Conservation (phyloP, 768 basidiomycete genomes). For the Macrolepiota fuliginosa region DNA sequence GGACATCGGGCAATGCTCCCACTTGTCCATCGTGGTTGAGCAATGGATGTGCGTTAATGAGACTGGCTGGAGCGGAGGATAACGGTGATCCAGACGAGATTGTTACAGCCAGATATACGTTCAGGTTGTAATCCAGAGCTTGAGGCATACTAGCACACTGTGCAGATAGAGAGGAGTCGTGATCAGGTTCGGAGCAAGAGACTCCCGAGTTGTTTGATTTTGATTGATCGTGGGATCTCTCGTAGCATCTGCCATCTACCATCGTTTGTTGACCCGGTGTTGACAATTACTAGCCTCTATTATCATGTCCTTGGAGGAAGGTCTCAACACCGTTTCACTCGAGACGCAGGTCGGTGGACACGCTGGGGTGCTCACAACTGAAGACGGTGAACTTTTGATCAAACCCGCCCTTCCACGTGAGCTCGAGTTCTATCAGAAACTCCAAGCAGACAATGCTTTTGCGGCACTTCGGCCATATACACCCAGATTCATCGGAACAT, state of each 20-base stretch:
- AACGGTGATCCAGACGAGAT: constrained; percentile 32
- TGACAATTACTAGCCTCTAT: not conserved
- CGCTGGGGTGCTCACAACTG: constrained; percentile 63
- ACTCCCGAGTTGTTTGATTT: no score
- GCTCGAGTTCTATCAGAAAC: constrained; percentile 65
- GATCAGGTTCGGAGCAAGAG: no score
- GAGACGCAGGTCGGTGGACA: constrained; percentile 81
- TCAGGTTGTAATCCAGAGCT: constrained; percentile 33
- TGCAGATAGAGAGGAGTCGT: not conserved
- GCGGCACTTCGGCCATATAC: constrained; percentile 54
- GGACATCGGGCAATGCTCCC: constrained; percentile 41
- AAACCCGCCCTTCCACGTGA: constrained; percentile 71
- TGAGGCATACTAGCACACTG: constrained; percentile 21
- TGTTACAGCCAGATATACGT: constrained; percentile 44
- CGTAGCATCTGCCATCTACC: not conserved
- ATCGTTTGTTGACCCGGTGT: not conserved
- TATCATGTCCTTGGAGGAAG: not conserved
- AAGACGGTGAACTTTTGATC: constrained; percentile 77
- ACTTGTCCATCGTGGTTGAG: constrained; percentile 38
- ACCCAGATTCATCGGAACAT: constrained; percentile 77
- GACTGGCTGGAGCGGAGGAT: constrained; percentile 26
- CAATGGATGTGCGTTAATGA: constrained; percentile 30
- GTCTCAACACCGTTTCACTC: constrained; percentile 24
- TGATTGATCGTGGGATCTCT: not conserved
- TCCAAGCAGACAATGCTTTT: constrained; percentile 39